phyloP scores from a whole-genome alignment of 2,329 filamentous ascomycete genomes.

The Xylariomycetidae sp. region DNA sequence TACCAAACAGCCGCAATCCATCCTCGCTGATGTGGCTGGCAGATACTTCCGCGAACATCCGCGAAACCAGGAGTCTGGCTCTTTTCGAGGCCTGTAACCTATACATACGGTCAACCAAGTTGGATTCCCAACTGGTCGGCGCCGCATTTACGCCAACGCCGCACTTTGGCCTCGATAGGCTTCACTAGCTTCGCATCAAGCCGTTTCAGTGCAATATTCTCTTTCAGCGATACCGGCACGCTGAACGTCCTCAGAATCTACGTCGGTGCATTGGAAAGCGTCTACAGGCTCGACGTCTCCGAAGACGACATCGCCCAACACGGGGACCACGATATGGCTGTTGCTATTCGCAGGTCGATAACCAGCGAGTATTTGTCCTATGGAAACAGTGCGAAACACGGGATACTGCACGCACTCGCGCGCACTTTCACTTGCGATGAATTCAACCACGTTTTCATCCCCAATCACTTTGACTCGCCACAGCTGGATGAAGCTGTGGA shows the following conservation, averaged over 20 bases:
- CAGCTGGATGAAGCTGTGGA: too few relatives aligned
- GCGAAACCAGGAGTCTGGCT: not conserved
- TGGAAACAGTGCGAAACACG: too few relatives aligned
- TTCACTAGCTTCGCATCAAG: not conserved
- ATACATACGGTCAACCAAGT: not conserved
- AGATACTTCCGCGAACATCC: not conserved
- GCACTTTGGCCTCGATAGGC: not conserved
- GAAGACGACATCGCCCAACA: too few relatives aligned
- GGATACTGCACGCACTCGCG: too few relatives aligned
- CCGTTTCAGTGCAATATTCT: not conserved
- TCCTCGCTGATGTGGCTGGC: not conserved
- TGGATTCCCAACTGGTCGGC: not conserved
- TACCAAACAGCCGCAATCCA: not conserved
- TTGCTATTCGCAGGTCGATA: too few relatives aligned
- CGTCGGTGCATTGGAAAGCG: too few relatives aligned
- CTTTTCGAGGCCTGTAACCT: not conserved
- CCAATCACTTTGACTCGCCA: too few relatives aligned
- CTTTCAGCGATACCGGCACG: not conserved
- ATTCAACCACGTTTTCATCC: too few relatives aligned
- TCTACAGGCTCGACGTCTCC: too few relatives aligned
- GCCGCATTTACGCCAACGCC: not conserved
- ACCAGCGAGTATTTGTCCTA: too few relatives aligned
- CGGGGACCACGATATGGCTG: too few relatives aligned
- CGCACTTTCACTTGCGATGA: too few relatives aligned
- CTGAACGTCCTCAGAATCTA: not conserved